Percentiles rank a stretch among this genome's conserved stretches.
These are phyloP conservation scores for Gynostemma pentaphyllum DNA, from an alignment of 306 rosid genomes.

Conservation along the genomic window DNA sequence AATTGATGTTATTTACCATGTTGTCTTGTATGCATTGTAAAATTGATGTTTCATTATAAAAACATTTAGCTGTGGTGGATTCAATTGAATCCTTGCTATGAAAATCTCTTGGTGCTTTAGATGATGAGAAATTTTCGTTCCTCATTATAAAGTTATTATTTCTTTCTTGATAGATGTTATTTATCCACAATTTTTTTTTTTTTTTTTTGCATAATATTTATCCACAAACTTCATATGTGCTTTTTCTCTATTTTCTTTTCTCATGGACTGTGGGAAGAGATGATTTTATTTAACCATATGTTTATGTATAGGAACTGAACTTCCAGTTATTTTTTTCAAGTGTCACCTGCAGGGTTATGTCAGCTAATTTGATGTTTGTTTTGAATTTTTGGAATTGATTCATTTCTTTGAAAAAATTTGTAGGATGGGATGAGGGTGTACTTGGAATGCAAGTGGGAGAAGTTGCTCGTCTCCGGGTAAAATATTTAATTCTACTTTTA, in stretches of 20 bases:
- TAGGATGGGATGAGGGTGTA: slow-evolving; percentile 99
- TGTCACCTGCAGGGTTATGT: neutral
- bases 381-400: neutral
- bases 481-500: neutral
- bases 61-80: neutral
- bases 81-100: neutral
- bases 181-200: too few relatives aligned
- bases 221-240: neutral
- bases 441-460: slow-evolving; percentile 83
- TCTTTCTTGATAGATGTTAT: neutral
- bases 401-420: slow-evolving; percentile 6
- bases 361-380: neutral
- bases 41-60: neutral
- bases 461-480: slow-evolving; percentile 94
- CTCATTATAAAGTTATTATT: neutral
- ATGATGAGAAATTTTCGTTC: neutral
- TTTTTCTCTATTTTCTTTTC: too few relatives aligned
- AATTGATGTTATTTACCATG: neutral
- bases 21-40: neutral
- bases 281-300: too few relatives aligned
- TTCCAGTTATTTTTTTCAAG: neutral
- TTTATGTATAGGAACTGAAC: too few relatives aligned
- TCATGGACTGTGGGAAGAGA: too few relatives aligned
- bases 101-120: neutral
- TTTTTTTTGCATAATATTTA: too few relatives aligned